These are phyloP conservation scores for Lipomyces kockii DNA, from an alignment of 805 yeast genomes.

Conservation along the genomic window DNA sequence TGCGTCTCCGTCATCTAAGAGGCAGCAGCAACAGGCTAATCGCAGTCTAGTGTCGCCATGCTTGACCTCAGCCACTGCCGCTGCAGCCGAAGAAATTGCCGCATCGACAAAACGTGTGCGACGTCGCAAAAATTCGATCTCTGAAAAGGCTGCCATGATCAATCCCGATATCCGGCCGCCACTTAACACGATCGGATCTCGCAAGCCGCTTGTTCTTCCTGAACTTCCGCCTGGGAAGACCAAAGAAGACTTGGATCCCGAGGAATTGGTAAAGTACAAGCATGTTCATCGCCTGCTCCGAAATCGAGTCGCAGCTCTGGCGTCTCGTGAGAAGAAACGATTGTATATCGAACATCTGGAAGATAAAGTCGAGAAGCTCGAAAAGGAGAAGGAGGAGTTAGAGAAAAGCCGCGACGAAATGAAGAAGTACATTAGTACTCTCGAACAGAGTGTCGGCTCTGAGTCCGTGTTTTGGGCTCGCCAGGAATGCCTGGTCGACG, in stretches of 20 bases:
- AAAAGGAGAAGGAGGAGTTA: constrained; percentile 12
- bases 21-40: neutral
- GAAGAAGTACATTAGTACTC: constrained; percentile 6
- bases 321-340: constrained; percentile 34
- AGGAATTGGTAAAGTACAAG: constrained; percentile 33
- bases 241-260: constrained; percentile 35
- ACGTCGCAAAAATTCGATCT: constrained; percentile 34
- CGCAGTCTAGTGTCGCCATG: constrained; percentile 22
- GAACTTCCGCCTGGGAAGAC: constrained; percentile 37
- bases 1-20: neutral
- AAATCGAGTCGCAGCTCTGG: constrained; percentile 36
- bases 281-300: constrained; percentile 33
- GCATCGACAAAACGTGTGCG: constrained; percentile 35
- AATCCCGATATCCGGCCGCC: constrained; percentile 32
- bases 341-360: constrained; percentile 34
- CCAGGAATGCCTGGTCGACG: constrained; percentile 4
- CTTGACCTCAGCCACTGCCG: constrained; percentile 29
- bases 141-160: constrained; percentile 32
- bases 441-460: constrained; percentile 14
- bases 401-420: neutral
- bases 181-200: constrained; percentile 34
- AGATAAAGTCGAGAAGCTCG: constrained; percentile 15
- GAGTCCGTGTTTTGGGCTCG: constrained; percentile 16
- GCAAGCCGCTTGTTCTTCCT: constrained; percentile 34
- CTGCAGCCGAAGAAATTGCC: constrained; percentile 34